Conservation (phyloP, 768 basidiomycete genomes). For the Galerina marginata region DNA sequence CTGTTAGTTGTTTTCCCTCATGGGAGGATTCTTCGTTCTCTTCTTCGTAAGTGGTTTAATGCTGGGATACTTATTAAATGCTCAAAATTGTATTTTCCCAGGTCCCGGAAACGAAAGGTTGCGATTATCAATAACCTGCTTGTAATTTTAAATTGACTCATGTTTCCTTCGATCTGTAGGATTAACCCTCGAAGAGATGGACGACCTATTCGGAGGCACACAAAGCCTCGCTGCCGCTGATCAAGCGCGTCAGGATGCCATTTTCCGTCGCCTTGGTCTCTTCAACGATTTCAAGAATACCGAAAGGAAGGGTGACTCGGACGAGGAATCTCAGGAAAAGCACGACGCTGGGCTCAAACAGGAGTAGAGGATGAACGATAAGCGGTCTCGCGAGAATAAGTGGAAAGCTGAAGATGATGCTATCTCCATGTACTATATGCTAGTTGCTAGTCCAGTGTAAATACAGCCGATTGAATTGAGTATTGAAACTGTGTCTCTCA, state of each 20-base stretch:
- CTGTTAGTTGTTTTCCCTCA: conserved; percentile 63
- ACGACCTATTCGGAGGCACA: conserved; percentile 71
- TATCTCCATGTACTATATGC: too few relatives aligned
- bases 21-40: conserved; percentile 70
- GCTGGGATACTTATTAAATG: background rate
- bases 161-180: conserved; percentile 28
- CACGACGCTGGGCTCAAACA: background rate
- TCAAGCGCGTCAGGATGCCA: conserved; percentile 48
- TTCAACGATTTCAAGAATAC: conserved; percentile 22
- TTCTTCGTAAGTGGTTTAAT: conserved; percentile 54
- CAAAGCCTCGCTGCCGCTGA: conserved; percentile 62
- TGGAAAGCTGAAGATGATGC: too few relatives aligned
- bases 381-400: too few relatives aligned
- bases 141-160: background rate
- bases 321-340: conserved; percentile 22
- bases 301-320: conserved; percentile 19
- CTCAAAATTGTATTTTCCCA: conserved; percentile 24
- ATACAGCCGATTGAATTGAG: too few relatives aligned
- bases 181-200: conserved; percentile 79
- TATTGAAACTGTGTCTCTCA: too few relatives aligned
- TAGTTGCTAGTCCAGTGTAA: too few relatives aligned
- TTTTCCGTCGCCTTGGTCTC: conserved; percentile 70
- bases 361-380: background rate
- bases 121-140: conserved; percentile 19
- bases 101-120: conserved; percentile 78